These are phyloP conservation scores for Serendipita sp. DNA, from an alignment of 768 basidiomycete species.

Conservation along the genomic window DNA sequence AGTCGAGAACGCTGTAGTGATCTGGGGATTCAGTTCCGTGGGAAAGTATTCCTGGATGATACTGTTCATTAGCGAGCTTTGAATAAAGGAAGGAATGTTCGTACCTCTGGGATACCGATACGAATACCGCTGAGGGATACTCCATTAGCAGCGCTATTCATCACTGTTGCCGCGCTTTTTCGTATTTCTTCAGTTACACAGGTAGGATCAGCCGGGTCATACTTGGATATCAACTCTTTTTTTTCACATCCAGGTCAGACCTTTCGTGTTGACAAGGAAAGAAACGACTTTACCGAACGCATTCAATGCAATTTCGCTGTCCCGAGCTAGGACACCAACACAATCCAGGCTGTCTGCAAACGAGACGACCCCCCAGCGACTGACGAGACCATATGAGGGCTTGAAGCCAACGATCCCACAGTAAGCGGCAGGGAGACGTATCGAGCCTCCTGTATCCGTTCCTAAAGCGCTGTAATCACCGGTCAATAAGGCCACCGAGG, in stretches of 20 bases:
- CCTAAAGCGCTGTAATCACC: constrained; percentile 44
- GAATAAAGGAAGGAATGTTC: constrained; percentile 6
- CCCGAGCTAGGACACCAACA: constrained; percentile 61
- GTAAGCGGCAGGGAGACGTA: constrained; percentile 83
- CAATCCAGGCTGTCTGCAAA: constrained; percentile 94
- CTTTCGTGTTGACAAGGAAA: neutral
- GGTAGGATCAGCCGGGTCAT: constrained; percentile 63
- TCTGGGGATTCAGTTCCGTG: constrained; percentile 33
- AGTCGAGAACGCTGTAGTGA: constrained; percentile 29
- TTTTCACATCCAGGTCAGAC: neutral
- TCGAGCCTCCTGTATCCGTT: constrained; percentile 93
- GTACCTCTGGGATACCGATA: constrained; percentile 61
- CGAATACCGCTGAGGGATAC: constrained; percentile 32
- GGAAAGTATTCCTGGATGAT: constrained; percentile 61
- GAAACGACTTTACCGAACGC: constrained; percentile 16
- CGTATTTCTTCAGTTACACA: constrained; percentile 32
- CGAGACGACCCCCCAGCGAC: constrained; percentile 82
- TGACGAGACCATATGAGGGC: constrained; percentile 84
- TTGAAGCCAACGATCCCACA: constrained; percentile 87
- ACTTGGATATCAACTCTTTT: constrained; percentile 31
- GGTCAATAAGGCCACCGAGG: neutral
- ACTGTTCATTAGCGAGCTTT: neutral
- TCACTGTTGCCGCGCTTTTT: constrained; percentile 17
- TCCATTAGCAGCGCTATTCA: neutral
- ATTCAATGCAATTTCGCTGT: constrained; percentile 14